phyloP scores from a whole-genome alignment of 2,329 filamentous ascomycete genomes.

The Cercospora sesami region DNA sequence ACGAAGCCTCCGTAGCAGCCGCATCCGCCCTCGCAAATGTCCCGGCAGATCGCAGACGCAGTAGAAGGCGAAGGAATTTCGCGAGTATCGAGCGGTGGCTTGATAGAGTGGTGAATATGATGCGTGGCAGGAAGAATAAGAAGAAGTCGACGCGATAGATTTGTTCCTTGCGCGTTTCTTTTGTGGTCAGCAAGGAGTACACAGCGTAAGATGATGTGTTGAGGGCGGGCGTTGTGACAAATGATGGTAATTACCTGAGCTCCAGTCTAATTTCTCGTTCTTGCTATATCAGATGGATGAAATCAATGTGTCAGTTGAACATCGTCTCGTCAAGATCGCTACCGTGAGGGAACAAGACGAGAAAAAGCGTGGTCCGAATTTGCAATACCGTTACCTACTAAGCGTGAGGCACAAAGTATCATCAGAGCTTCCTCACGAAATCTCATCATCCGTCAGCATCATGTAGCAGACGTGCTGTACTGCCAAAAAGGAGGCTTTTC shows the following conservation, averaged over 20 bases:
- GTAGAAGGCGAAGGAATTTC: background rate
- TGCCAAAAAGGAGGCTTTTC: background rate
- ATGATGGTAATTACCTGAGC: background rate
- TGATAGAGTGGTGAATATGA: background rate
- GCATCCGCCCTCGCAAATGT: background rate
- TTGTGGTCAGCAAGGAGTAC: background rate
- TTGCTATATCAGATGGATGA: background rate
- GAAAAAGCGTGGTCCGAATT: background rate
- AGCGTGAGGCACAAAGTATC: background rate
- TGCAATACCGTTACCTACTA: background rate
- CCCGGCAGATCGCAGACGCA: background rate
- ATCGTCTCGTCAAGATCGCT: background rate
- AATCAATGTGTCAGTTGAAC: background rate
- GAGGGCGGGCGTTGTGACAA: background rate
- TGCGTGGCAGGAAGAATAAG: background rate
- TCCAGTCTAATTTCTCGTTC: background rate
- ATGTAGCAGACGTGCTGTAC: constrained; percentile 9
- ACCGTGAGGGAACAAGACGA: background rate
- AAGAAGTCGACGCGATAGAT: background rate
- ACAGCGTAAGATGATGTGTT: background rate
- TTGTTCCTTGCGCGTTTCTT: background rate
- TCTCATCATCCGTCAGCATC: constrained; percentile 2
- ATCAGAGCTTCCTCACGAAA: background rate
- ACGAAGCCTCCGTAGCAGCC: background rate
- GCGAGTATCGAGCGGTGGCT: background rate